These are phyloP conservation scores for Adiantum capillusveneris DNA, from an alignment of 75 land plant species.

Conservation along the genomic window DNA sequence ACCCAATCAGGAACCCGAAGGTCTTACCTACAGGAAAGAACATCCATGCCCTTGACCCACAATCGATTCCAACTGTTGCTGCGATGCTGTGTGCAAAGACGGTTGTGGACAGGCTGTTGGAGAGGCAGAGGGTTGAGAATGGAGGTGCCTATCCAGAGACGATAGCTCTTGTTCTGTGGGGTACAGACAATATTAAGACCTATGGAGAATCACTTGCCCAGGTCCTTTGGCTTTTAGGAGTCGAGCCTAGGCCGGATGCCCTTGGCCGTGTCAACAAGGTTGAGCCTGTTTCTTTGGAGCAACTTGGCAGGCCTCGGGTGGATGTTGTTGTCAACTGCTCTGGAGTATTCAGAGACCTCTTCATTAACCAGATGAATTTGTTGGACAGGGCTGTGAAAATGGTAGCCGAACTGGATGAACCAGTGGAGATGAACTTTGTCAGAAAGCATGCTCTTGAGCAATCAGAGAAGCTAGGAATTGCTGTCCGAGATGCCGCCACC, in stretches of 20 bases:
- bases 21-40: conserved; percentile 98
- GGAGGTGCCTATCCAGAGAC: conserved; percentile 97
- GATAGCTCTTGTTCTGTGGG: conserved; percentile 95
- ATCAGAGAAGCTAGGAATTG: conserved; percentile 50
- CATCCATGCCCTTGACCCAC: conserved; percentile 97
- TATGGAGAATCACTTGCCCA: conserved; percentile 98
- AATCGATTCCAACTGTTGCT: conserved; percentile 89
- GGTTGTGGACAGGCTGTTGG: conserved; percentile 86
- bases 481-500: conserved; percentile 80
- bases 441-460: conserved; percentile 92
- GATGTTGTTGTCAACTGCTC: conserved; percentile 99
- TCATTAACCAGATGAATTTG: conserved; percentile 99
- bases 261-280: conserved; percentile 96
- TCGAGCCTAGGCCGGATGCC: conserved; percentile 80
- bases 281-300: conserved; percentile 83
- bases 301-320: conserved; percentile 90
- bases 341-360: conserved; percentile 95
- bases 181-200: conserved; percentile 99
- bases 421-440: conserved; percentile 83
- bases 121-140: conserved; percentile 86
- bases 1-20: conserved; percentile 96
- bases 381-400: conserved; percentile 94
- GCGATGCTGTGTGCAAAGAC: conserved; percentile 94
- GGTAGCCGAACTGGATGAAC: conserved; percentile 99
- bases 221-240: conserved; percentile 97